Evolutionary conservation across 2,329 filamentous ascomycete genomes (phyloP).

Genomic region (Arthroderma sp.): DNA sequence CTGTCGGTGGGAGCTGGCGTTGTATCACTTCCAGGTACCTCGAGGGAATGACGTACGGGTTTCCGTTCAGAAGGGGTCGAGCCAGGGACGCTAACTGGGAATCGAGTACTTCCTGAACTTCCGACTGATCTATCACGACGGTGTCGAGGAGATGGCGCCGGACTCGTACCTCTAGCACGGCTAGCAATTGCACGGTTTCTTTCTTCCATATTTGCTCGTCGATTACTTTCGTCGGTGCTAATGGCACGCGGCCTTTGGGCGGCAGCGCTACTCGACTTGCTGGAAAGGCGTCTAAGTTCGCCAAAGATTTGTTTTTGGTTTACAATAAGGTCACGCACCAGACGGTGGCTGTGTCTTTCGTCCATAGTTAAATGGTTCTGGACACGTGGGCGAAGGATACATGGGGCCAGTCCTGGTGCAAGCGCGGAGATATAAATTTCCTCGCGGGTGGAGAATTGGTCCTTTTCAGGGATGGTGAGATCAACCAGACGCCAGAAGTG

Average conservation of each 20-base stretch:
- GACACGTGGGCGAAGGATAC: conserved; percentile 71
- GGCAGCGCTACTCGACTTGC: conserved; percentile 17
- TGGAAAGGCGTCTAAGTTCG: conserved; percentile 68
- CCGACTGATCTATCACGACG: conserved; percentile 67
- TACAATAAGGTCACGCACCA: conserved; percentile 81
- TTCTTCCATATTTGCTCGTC: conserved; percentile 87
- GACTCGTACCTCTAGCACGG: conserved; percentile 63
- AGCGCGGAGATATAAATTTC: conserved; percentile 69
- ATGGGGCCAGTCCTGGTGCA: conserved; percentile 64
- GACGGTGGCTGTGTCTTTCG: conserved; percentile 80
- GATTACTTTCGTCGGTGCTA: conserved; percentile 90
- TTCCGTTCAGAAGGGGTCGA: conserved; percentile 38
- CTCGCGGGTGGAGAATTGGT: conserved; percentile 76
- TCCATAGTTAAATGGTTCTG: conserved; percentile 91
- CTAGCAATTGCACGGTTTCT: conserved; percentile 65
- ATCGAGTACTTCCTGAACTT: conserved; percentile 54
- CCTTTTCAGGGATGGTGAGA: conserved; percentile 86
- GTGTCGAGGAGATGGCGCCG: conserved; percentile 45
- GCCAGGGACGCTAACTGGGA: conserved; percentile 64
- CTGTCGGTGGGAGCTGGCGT: conserved; percentile 26
- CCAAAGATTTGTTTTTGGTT: conserved; percentile 94
- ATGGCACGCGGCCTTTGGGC: conserved; percentile 65
- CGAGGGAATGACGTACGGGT: conserved; percentile 54
- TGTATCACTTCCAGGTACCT: conserved; percentile 58
- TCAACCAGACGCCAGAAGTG: conserved; percentile 96